Percentiles rank a stretch among this genome's conserved stretches.
Evolutionary conservation across 441 rosid genomes (phyloP).

Genomic region (Gossypium armourianum): DNA sequence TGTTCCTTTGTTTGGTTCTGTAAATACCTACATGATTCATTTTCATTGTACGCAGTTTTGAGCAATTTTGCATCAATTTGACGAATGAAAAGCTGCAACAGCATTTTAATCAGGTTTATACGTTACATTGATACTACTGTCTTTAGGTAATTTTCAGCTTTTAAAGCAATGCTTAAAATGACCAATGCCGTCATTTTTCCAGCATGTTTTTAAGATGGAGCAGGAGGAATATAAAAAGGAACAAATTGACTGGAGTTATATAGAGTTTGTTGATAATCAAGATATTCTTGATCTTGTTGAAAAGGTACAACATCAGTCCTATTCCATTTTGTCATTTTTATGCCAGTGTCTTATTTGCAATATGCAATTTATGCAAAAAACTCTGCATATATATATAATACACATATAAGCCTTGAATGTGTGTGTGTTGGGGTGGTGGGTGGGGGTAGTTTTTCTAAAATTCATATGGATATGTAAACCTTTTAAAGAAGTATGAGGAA

Average conservation of each 20-base stretch:
- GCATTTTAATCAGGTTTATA: conserved; percentile 67
- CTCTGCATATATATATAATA: background rate
- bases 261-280: conserved; percentile 63
- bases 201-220: conserved; percentile 82
- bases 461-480: background rate
- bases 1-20: background rate
- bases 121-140: conserved; percentile 16
- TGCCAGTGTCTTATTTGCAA: background rate
- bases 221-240: conserved; percentile 72
- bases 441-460: background rate
- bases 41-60: conserved; percentile 45
- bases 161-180: conserved; percentile 7
- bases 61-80: conserved; percentile 72
- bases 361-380: background rate
- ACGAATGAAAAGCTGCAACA: conserved; percentile 77
- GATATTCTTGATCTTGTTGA: conserved; percentile 68
- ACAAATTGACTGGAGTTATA: conserved; percentile 71
- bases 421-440: background rate
- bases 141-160: conserved; percentile 7
- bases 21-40: background rate
- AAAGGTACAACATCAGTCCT: conserved; percentile 28
- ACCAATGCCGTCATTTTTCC: conserved; percentile 18
- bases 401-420: background rate
- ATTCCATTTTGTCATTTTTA: conserved; percentile 2
- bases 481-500: background rate